Evolutionary conservation across 257 asterid species (phyloP), one percentile per base, ranked within the genome.

Genomic region (Solanum bulbocastanum): DNA sequence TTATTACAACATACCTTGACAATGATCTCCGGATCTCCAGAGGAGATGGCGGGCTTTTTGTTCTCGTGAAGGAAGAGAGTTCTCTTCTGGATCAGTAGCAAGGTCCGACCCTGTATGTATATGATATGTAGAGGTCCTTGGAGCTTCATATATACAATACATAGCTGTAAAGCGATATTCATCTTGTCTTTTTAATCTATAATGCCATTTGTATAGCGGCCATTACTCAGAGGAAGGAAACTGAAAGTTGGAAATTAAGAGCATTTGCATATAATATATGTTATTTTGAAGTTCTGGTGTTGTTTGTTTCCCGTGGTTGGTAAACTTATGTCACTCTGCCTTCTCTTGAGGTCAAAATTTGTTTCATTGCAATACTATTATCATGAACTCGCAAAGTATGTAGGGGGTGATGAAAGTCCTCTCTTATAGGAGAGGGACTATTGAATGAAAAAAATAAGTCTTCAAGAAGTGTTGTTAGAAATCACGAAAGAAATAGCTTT

Each of bases 31-130:
- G 98, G 36, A 94, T 96, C 85, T 97, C 99, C 14, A 92, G 98
- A 89, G 99, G 99, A 16, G 99, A 97, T 89, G 99, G 98, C 58
- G 99, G 99, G 49, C 92, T 97, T 56, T 96, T 97, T 86, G 99
- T 96, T 93, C 98, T 95, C 58, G 95, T 93, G 10, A 96, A 92
- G 94, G 99, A 96, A 94, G 95, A 98, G 83, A 93, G 98, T 87
- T 83, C 96, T 36, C 96, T 97, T 76, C 66, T 94, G n/a, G 91
- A 94, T 87, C 89, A 88, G 86, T 94, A 81, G 42, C 69, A 18
- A 46, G 69, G 42, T 16, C 68, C 1, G 3, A 18, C 42, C 37
- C 1, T 16, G 42, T 44, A 42, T 42, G 12, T 25, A 39, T 22
- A 36, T 7, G 62, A 52, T 18, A 23, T 42, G 9, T 79, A 18